Percentiles rank a stretch among this genome's conserved stretches.
Conservation (phyloP, 805 yeast species). For the Metschnikowia continentalis region DNA sequence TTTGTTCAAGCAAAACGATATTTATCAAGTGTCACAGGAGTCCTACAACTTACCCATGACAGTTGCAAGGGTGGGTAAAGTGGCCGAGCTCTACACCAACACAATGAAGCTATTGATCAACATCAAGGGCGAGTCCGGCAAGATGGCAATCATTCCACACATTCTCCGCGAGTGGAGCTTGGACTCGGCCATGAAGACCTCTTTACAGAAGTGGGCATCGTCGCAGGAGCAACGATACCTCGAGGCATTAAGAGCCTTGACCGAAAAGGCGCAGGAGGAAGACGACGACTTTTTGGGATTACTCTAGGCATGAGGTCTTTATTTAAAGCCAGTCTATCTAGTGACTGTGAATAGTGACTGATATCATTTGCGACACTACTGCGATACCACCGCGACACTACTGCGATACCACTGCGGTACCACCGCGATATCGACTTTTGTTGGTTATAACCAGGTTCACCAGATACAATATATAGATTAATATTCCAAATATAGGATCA, state of each 20-base stretch:
- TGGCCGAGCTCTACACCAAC: conserved; percentile 14
- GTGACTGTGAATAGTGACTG: too few species aligned
- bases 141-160: conserved; percentile 27
- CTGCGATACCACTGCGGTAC: too few species aligned
- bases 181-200: conserved; percentile 24
- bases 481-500: too few species aligned
- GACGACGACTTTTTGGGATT: conserved; percentile 31
- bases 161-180: conserved; percentile 37
- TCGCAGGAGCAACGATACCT: conserved; percentile 20
- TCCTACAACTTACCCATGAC: conserved; percentile 18
- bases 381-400: too few species aligned
- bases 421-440: too few species aligned
- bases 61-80: conserved; percentile 1
- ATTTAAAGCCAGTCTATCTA: too few species aligned
- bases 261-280: conserved; percentile 26
- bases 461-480: too few species aligned
- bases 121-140: conserved; percentile 24
- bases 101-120: conserved; percentile 27
- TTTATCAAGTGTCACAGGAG: conserved; percentile 11
- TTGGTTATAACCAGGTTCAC: too few species aligned
- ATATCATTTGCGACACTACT: too few species aligned
- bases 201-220: conserved; percentile 21
- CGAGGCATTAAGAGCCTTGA: conserved; percentile 21
- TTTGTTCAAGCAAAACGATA: conserved; percentile 13
- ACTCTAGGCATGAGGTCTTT: conserved; percentile 13